Base-by-base conservation (phyloP, 352 stramenopile genomes). In the Phytopythium boreale region DNA sequence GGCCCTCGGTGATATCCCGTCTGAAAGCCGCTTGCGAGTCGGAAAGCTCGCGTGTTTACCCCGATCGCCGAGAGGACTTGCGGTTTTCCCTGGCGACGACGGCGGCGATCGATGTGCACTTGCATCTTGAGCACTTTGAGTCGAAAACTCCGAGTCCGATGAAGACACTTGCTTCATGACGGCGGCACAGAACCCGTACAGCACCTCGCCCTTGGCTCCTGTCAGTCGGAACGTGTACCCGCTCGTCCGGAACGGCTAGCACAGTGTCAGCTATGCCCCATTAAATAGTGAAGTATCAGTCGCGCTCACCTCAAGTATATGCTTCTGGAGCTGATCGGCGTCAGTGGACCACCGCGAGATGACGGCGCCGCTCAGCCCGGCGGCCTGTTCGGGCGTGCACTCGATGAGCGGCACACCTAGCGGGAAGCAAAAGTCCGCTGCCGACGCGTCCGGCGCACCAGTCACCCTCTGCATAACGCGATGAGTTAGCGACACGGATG, bases 221-320 rank as follows among this genome's bases (percentile, higher is more conserved):
- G 87, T 95, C 46, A 95, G 78, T 19, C 84, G 87, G 44, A 93
- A 95, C 8, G 85, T 92, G 62, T 95, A 95, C 0, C 81, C 82
- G 34, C 71, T 87, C 50, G 79, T 89, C 43, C 78, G 74, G 47
- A 84, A 80, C 7, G 72, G 75, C 79, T 88, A 70, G 7, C 26
- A 60, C 47, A 34, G 22, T 52, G 12, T 49, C 39, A 52, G 41
- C 41, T 24, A 62, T 36, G 24, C 11, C 29, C 17, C 19, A 14
- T 11, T 27, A 41, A 49, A n/a, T n/a, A n/a, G n/a, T 11, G 15
- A 37, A n/a, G 36, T 39, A n/a, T 19, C 55, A 4, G 43, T 39
- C 24, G n/a, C 20, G 56, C 73, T 8, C 71, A 87, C 74, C 34
- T 92, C 77, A 1, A 90, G 76, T 2, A 82, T 73, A 53, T 93